Conservation (phyloP, 2,329 filamentous ascomycete species). For the Mycosphaerelloides madeirae region DNA sequence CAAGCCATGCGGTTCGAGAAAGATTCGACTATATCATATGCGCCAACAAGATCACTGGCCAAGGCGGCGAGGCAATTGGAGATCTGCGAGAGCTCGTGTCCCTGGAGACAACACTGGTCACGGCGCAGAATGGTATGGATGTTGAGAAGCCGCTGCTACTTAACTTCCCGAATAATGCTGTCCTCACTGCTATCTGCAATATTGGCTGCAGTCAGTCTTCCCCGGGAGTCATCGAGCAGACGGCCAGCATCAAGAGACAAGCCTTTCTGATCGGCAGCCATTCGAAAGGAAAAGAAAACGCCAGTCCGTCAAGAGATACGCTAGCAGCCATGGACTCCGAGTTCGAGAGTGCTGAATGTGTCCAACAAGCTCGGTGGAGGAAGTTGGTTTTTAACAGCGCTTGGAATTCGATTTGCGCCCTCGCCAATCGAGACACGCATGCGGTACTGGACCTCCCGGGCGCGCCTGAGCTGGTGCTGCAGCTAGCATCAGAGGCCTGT, state of each 20-base stretch:
- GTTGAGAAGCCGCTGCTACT: conserved; percentile 18
- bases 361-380: no score
- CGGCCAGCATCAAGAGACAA: conserved; percentile 14
- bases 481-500: no score
- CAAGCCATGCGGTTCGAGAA: conserved; percentile 7
- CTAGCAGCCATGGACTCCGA: no score
- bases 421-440: no score
- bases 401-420: no score
- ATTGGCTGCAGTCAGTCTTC: conserved; percentile 20
- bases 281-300: no score
- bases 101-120: conserved; percentile 16
- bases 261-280: no score
- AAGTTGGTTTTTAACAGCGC: no score
- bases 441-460: no score
- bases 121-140: conserved; percentile 24
- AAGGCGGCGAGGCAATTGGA: conserved; percentile 10
- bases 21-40: conserved; percentile 23
- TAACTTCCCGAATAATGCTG: conserved; percentile 19
- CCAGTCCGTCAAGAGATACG: no score
- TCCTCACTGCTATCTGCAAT: conserved; percentile 22
- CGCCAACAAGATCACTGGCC: conserved; percentile 22
- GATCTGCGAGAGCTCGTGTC: conserved; percentile 14
- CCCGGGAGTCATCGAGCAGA: conserved; percentile 20
- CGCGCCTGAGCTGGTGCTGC: no score
- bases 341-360: no score